These are phyloP conservation scores for Aspergillus ostianus DNA, from an alignment of 495 filamentous ascomycete species.

Conservation along the genomic window DNA sequence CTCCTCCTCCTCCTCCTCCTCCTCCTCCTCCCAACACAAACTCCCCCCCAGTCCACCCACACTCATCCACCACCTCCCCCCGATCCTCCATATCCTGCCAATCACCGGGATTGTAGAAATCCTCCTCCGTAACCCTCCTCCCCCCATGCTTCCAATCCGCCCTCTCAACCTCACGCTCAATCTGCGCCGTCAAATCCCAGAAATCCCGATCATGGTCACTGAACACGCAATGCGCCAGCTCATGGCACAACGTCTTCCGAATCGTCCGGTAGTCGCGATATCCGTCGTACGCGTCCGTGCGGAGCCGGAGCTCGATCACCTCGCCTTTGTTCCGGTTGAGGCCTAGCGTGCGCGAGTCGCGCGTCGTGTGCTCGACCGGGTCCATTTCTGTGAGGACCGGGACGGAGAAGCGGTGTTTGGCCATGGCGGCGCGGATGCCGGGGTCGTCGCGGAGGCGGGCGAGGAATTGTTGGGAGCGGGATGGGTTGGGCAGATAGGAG, in stretches of 20 bases:
- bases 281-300: constrained; percentile 92
- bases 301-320: constrained; percentile 84
- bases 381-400: constrained; percentile 93
- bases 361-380: constrained; percentile 75
- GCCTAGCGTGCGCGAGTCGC: constrained; percentile 77
- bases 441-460: constrained; percentile 76
- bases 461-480: constrained; percentile 68
- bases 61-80: constrained; percentile 67
- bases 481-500: constrained; percentile 71
- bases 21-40: constrained; percentile 81
- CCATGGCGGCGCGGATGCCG: constrained; percentile 81
- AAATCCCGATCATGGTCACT: constrained; percentile 80
- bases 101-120: constrained; percentile 69
- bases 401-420: constrained; percentile 80
- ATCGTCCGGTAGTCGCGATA: constrained; percentile 90
- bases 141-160: constrained; percentile 75
- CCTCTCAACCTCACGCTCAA: constrained; percentile 81
- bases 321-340: constrained; percentile 86
- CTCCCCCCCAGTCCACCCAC: constrained; percentile 84
- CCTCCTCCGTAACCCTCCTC: constrained; percentile 58
- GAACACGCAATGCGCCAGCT: constrained; percentile 89
- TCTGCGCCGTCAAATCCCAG: constrained; percentile 80
- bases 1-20: no score
- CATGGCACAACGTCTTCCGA: constrained; percentile 88
- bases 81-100: constrained; percentile 44